These are phyloP conservation scores for Rhizopus sp. DNA, from an alignment of 371 early-diverging fungal genomes.

Conservation along the genomic window DNA sequence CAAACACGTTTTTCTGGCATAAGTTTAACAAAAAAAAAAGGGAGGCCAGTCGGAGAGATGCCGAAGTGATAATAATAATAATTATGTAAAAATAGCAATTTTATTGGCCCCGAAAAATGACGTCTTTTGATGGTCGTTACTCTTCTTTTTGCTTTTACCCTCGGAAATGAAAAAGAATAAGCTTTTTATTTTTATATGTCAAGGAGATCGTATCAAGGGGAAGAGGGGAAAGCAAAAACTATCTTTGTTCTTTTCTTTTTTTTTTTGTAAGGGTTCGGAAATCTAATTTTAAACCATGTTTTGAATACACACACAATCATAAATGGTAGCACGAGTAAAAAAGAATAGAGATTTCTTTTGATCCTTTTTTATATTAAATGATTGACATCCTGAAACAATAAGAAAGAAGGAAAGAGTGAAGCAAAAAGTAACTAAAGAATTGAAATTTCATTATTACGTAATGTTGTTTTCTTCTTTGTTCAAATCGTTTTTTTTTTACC, in stretches of 20 bases:
- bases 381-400: background rate
- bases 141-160: no score
- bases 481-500: no score
- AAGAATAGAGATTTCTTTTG: background rate
- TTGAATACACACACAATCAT: background rate
- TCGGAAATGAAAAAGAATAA: no score
- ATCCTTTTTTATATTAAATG: background rate
- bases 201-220: no score
- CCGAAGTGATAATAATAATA: slow-evolving; percentile 14
- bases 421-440: background rate
- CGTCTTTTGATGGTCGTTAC: no score
- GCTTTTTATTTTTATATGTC: no score
- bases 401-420: background rate
- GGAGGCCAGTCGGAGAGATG: slow-evolving; percentile 19
- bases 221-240: no score
- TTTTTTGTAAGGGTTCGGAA: background rate
- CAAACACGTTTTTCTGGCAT: slow-evolving; percentile 19
- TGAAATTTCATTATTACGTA: background rate
- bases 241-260: no score
- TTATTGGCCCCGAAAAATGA: slow-evolving; percentile 11
- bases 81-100: slow-evolving; percentile 5
- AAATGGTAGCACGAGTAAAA: slow-evolving; percentile 2
- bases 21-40: slow-evolving; percentile 1
- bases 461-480: background rate
- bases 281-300: slow-evolving; percentile 2